Base-by-base conservation (phyloP, 2,329 filamentous ascomycete species). In the Epichloe sp. region DNA sequence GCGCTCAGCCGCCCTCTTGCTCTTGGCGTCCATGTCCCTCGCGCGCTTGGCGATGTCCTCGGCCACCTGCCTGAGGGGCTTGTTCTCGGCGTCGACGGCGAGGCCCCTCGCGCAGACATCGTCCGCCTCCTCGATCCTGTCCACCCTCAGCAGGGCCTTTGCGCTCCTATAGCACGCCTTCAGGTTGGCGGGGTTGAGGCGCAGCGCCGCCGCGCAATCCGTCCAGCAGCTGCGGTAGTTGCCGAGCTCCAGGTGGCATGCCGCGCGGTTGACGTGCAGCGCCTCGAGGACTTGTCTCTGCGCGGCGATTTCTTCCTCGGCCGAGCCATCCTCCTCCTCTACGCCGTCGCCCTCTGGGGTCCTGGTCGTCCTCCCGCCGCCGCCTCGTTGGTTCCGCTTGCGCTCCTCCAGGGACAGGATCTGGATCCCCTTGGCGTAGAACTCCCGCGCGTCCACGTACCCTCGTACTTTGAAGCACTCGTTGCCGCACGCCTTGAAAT, bases 401-500 rank as follows among this genome's bases (percentile, higher is more conserved):
- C 69, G 66, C 62, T 87, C 78, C 65, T 86, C 83, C 5, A 71
- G 71, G 11, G 76, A 74, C 17, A 96, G 69, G 6, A 94, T 79
- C 11, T 79, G 72, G 49, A 96, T 75, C n/a, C 84, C 90, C 70
- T 95, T 93, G 34, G 78, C 80, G 66, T 98, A 98, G 66, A 90
- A 96, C 66, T 95, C 89, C 63, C 85, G 84, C 4, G 90, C 93
- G 66, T 97, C 89, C 26, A 68, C 73, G 81, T 85, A 95, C 46
- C 80, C 75, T 66, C 82, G 83, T 51, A 75, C 75, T 59, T 78
- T 76, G 63, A 94, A 95, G 61, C 80, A 83, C 60, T 97, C 91
- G 65, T 98, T 98, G 36, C 93, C 93, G 58, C 88, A 86, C 64
- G 91, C 85, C 61, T 93, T 88, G 72, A 96, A 96, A 57, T 88